Evolutionary conservation across 2,329 filamentous ascomycete genomes (phyloP), one percentile per base, ranked within the genome.

Genomic region (Colletotrichum sp.): DNA sequence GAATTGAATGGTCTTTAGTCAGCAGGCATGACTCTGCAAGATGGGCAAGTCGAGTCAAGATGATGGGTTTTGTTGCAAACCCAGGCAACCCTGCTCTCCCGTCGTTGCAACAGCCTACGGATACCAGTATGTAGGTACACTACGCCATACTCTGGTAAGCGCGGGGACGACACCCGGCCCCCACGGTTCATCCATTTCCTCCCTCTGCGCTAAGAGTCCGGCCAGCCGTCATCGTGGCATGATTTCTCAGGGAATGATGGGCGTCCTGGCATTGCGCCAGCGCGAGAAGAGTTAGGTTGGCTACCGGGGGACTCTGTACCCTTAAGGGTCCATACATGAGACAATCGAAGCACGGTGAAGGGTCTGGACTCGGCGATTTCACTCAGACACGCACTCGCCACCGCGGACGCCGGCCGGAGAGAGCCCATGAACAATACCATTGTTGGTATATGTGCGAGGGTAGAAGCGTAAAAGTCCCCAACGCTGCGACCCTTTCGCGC

Each of bases 301-400:
- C 36, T 67, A 44, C 28, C 30, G 52, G 68, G 59, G 57, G 28
- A 36, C 12, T 70, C 18, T 66, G 32, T 39, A 72, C 68, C 68
- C 72, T 57, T 68, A 68, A 57, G 36, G 68, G 68, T 52, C 63
- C 62, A 59, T 49, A 13, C 34, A n/a, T 36, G 55, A 62, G 49
- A 59, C 60, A 26, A 30, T 62, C 57, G 21, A 15, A 32, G 36
- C 34, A 16, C 10, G n/a, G 5, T 15, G 16, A 26, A 28, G 30
- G 72, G 72, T 71, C 72, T 67, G 36, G 67, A 75, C 67, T 52
- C 26, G 36, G 69, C 72, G 16, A 71, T 60, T 60, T 36, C 24
- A 30, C 57, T 69, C n/a, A 34, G 18, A 0, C 26, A 49, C 36
- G 67, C 49, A 60, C n/a, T 49, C 49, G 60, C 60, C 67, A 60